Conservation (phyloP, 2,329 filamentous ascomycete genomes). For the Pleurostoma richardsiae region DNA sequence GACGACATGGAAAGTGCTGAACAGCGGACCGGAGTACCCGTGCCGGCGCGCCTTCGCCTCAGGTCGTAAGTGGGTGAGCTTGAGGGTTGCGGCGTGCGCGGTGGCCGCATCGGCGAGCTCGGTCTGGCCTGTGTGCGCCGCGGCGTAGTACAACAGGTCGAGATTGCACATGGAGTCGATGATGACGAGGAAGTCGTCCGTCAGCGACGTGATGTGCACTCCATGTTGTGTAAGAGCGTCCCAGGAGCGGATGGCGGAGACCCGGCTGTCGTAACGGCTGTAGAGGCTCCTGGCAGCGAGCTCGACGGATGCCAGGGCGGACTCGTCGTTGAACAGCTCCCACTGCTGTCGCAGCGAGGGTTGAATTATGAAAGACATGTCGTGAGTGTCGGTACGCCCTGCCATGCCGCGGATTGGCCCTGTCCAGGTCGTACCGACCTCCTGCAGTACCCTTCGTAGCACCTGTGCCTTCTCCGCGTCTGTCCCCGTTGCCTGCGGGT, state of each 20-base stretch:
- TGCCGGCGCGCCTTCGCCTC: constrained; percentile 14
- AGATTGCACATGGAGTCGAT: constrained; percentile 35
- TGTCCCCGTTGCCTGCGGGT: constrained; percentile 15
- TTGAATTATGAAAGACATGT: constrained; percentile 49
- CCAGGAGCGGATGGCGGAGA: constrained; percentile 45
- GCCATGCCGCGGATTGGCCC: constrained; percentile 27
- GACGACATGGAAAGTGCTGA: constrained; percentile 39
- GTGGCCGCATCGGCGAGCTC: constrained; percentile 21
- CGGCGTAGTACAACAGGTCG: constrained; percentile 29
- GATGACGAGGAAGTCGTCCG: constrained; percentile 32
- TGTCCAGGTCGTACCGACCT: constrained; percentile 23
- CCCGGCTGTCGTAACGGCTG: constrained; percentile 32
- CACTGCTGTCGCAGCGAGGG: constrained; percentile 42
- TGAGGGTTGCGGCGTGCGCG: constrained; percentile 33
- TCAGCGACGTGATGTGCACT: constrained; percentile 22
- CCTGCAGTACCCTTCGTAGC: constrained; percentile 16
- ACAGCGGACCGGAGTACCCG: constrained; percentile 12
- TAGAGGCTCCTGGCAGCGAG: constrained; percentile 37
- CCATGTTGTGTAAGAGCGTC: constrained; percentile 27
- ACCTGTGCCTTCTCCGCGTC: constrained; percentile 2
- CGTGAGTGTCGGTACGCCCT: constrained; percentile 43
- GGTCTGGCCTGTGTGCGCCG: constrained; percentile 20
- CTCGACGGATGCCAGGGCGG: constrained; percentile 32
- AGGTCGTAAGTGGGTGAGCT: constrained; percentile 31
- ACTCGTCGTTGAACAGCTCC: constrained; percentile 33